Evolutionary conservation across 1,284 basidiomycete species (phyloP), one percentile per base, ranked within the genome.

Genomic region (Pseudozyma hubeiensis): DNA sequence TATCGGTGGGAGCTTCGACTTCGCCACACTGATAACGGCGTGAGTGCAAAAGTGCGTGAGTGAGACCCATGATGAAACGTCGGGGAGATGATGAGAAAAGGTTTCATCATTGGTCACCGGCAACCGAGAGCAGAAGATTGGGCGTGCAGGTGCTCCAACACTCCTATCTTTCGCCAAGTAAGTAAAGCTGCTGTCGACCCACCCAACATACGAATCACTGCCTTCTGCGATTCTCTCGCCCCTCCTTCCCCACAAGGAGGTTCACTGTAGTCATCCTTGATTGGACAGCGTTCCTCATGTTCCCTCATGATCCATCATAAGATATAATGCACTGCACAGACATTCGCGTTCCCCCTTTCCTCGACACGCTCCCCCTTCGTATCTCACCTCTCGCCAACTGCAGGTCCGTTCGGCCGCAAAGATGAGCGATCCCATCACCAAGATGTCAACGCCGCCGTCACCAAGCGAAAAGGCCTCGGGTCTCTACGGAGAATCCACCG

Each of bases 391-490:
- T 49, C 47, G 33, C 13, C 5, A 8, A 13, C 4, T 24, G 24
- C 16, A 10, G 7, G 41, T 1, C 19, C 41, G 39, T 1, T 7
- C 10, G 8, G 3, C 8, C 7, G 29, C 44, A 47, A 33, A 17
- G 2, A 60, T 19, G n/a, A 60, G 14, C 34, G 16, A 59, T 10
- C 49, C 40, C 8, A 29, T 47, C 37, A 24, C 34, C 33, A 60
- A 60, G 19, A 43, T 47, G 50, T 41, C 11, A 31, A 51, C 19
- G 1, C 41, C 56, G 2, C 45, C 57, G 11, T 53, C 57, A 35
- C 57, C 47, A 13, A 60, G 44, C 50, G 57, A 60, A 29, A 60
- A 60, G 30, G 5, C 9, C 24, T 17, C 43, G 1, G 33, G 45
- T 7, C 16, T 29, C 19, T 52, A 47, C 37, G 34, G 29, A 7